Conservation (phyloP, 495 filamentous ascomycete genomes). For the Penicillium goetzii region DNA sequence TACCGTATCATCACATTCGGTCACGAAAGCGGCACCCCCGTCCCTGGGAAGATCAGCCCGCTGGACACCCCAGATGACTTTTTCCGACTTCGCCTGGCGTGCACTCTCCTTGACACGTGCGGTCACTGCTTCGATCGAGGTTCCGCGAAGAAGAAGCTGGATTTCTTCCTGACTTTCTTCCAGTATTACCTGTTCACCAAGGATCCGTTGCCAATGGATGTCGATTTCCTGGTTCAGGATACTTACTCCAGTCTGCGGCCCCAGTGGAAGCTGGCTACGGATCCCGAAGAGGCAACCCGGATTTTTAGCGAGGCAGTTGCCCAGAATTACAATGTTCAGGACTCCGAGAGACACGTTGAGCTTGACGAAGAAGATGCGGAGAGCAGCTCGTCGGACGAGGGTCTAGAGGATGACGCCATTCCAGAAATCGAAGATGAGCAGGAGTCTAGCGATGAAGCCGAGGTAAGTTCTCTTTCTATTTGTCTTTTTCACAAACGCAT, state of each 20-base stretch:
- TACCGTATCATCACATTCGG: conserved; percentile 94
- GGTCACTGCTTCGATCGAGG: conserved; percentile 96
- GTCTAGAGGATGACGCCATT: conserved; percentile 58
- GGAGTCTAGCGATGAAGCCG: conserved; percentile 62
- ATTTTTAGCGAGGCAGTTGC: conserved; percentile 85
- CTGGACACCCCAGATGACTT: conserved; percentile 93
- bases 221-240: conserved; percentile 96
- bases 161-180: conserved; percentile 97
- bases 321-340: conserved; percentile 81
- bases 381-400: conserved; percentile 64
- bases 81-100: conserved; percentile 89
- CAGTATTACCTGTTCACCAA: conserved; percentile 98
- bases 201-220: conserved; percentile 90
- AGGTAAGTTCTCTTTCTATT: conserved; percentile 39
- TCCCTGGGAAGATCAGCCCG: conserved; percentile 70
- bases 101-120: conserved; percentile 90
- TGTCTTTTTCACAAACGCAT: neutral
- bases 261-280: conserved; percentile 84
- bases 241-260: conserved; percentile 81
- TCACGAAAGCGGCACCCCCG: conserved; percentile 80
- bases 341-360: conserved; percentile 66
- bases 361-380: conserved; percentile 66
- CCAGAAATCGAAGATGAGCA: conserved; percentile 61
- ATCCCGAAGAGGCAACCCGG: conserved; percentile 79
- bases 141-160: conserved; percentile 91